Conservation (phyloP, 805 yeast genomes). For the Wickerhamomyces mucosus region DNA sequence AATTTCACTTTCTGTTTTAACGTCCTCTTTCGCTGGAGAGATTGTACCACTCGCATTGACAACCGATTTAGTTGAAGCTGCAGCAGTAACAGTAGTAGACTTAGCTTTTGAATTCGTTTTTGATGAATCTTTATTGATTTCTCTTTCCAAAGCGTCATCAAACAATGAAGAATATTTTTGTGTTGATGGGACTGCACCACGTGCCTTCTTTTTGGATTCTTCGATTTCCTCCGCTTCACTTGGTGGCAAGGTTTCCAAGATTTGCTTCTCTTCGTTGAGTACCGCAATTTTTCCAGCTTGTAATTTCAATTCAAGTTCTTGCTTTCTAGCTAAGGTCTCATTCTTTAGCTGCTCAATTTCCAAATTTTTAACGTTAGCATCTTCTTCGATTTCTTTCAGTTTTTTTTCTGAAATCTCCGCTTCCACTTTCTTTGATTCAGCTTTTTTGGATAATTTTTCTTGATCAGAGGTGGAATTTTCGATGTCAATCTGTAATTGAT, state of each 20-base stretch:
- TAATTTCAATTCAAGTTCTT: constrained; percentile 25
- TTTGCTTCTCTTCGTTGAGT: constrained; percentile 27
- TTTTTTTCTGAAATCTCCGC: constrained; percentile 23
- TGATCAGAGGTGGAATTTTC: constrained; percentile 21
- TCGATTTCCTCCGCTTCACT: constrained; percentile 6
- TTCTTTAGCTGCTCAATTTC: constrained; percentile 29
- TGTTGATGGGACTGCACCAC: too few relatives aligned
- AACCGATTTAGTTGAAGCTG: constrained; percentile 1
- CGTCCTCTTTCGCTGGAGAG: neutral
- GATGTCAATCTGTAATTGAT: constrained; percentile 23
- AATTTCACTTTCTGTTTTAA: constrained; percentile 1
- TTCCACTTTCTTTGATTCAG: constrained; percentile 23
- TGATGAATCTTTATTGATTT: neutral
- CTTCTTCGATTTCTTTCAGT: constrained; percentile 27
- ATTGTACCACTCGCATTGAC: neutral
- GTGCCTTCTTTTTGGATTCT: neutral
- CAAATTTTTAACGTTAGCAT: constrained; percentile 27
- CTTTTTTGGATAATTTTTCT: constrained; percentile 23
- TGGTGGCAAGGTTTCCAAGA: constrained; percentile 32
- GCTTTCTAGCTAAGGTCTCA: constrained; percentile 26
- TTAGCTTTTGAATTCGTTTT: constrained; percentile 1
- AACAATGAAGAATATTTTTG: neutral
- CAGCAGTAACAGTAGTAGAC: constrained; percentile 1
- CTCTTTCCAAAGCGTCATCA: constrained; percentile 2
- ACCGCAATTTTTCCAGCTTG: constrained; percentile 26